Base-by-base conservation (phyloP, 1,284 basidiomycete genomes). In the Microbotryum violaceum region DNA sequence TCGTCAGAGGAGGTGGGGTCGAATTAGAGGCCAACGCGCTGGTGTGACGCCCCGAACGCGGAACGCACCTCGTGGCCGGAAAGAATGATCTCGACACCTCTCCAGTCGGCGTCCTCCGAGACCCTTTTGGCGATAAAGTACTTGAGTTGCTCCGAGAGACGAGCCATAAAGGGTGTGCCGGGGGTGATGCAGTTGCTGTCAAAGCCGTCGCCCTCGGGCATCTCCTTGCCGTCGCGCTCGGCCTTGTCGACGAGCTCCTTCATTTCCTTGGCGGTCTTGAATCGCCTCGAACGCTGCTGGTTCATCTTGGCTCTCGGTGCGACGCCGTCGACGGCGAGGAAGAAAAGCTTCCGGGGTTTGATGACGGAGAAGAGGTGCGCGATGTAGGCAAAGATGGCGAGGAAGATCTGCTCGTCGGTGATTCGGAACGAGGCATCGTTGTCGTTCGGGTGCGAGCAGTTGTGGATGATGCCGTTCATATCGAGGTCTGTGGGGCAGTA, bases 291-390 rank as follows among this genome's bases (percentile, higher is more conserved):
- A 45, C 92, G 85, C 75, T 99, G 96, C 75, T 99, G 94, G 76
- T 99, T 99, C 96, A 98, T 97, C 82, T 99, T 99, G 54, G 96
- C 96, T 60, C 96, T 82, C 3, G 96, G 96, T 0, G 96, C 96
- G 18, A 97, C 93, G 63, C 96, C 96, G 75, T 98, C 96, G 54
- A 99, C 86, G 31, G 96, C 96, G 86, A 98, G 93, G 60, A 72
- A 74, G 68, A 78, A 78, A 51, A 76, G 70, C 75, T 97, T 97
- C 80, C 90, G 87, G 1, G 96, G 96, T 76, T 93, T 97, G 70
- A 98, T 97, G 79, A 94, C 97, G 55, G 87, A 83, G 76, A 99
- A 99, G 21, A 98, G 80, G 74, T 92, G 89, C 77, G 98, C 93
- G 68, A 98, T 92, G 78, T 98, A 98, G 21, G 89, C 81, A 73